Percentiles rank a stretch among this genome's conserved stretches.
Evolutionary conservation across 192 early-diverging fungal species (phyloP).

Genomic region (Mortierella hygrophila): DNA sequence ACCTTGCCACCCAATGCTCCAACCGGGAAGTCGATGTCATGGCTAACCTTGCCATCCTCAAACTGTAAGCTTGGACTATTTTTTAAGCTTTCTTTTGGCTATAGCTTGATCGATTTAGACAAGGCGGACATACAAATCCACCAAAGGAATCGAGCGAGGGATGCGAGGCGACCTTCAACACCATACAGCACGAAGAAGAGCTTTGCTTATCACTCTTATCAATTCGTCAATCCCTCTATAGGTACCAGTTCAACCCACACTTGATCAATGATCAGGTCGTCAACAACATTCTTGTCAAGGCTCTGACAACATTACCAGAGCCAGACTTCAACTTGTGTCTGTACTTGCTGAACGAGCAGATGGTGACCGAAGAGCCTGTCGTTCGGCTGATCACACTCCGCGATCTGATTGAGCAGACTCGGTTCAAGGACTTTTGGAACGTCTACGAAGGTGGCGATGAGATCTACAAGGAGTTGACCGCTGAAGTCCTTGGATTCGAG

Average conservation of each 20-base stretch:
- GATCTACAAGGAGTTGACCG: conserved; percentile 68
- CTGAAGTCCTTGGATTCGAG: conserved; percentile 78
- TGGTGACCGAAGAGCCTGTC: conserved; percentile 67
- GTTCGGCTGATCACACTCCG: conserved; percentile 77
- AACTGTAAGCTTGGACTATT: conserved; percentile 69
- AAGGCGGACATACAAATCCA: too few relatives aligned
- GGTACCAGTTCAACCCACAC: conserved; percentile 93
- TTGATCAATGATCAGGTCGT: conserved; percentile 80
- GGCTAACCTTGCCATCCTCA: conserved; percentile 93
- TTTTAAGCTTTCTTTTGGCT: not conserved
- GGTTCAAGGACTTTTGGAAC: conserved; percentile 83
- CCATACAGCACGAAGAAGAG: not conserved
- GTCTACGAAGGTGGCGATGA: conserved; percentile 63
- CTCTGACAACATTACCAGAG: conserved; percentile 85
- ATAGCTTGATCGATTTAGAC: too few relatives aligned
- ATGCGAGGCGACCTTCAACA: too few relatives aligned
- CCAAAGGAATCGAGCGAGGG: too few relatives aligned
- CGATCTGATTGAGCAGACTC: conserved; percentile 81
- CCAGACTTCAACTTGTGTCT: conserved; percentile 94
- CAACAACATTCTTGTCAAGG: conserved; percentile 83
- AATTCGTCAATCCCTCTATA: conserved; percentile 4
- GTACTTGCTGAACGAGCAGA: conserved; percentile 84
- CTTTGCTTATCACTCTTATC: not conserved
- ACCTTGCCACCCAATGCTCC: conserved; percentile 83
- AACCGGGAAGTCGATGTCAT: conserved; percentile 86